A percentile compares a stretch with the other conserved stretches of the same genome.
phyloP scores from a whole-genome alignment of 305 asterid species.

The Rubia peregrina region DNA sequence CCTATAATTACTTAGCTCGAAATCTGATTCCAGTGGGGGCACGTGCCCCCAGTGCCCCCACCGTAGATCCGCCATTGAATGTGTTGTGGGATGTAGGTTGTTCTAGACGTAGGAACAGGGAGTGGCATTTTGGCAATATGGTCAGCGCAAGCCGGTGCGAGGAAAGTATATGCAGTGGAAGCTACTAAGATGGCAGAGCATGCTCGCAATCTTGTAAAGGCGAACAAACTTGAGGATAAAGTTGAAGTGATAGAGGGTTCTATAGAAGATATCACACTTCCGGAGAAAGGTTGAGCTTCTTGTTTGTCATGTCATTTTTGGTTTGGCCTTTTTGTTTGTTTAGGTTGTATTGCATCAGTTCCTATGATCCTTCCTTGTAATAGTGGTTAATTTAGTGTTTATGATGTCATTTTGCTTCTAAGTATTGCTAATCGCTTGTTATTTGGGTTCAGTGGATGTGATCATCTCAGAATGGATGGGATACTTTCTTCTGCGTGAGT shows the following conservation, averaged over 20 bases:
- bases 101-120: constrained; percentile 97
- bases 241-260: constrained; percentile 90
- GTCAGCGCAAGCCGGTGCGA: constrained; percentile 99
- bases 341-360: background rate
- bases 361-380: background rate
- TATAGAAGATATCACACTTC: constrained; percentile 79
- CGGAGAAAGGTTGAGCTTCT: constrained; percentile 72
- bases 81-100: constrained; percentile 44
- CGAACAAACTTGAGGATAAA: constrained; percentile 60
- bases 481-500: constrained; percentile 92
- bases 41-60: no score
- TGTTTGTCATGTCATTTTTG: background rate
- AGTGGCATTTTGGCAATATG: constrained; percentile 97
- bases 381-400: background rate
- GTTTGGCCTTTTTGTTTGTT: no score
- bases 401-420: background rate
- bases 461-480: constrained; percentile 99
- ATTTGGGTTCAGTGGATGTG: constrained; percentile 61
- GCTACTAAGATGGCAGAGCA: constrained; percentile 95
- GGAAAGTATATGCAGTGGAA: constrained; percentile 97
- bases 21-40: no score
- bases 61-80: no score
- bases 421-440: constrained; percentile 10
- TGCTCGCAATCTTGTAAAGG: constrained; percentile 66
- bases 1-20: no score